These are phyloP conservation scores for Aspergillus sp. DNA, from an alignment of 2,329 filamentous ascomycete genomes.

Conservation along the genomic window DNA sequence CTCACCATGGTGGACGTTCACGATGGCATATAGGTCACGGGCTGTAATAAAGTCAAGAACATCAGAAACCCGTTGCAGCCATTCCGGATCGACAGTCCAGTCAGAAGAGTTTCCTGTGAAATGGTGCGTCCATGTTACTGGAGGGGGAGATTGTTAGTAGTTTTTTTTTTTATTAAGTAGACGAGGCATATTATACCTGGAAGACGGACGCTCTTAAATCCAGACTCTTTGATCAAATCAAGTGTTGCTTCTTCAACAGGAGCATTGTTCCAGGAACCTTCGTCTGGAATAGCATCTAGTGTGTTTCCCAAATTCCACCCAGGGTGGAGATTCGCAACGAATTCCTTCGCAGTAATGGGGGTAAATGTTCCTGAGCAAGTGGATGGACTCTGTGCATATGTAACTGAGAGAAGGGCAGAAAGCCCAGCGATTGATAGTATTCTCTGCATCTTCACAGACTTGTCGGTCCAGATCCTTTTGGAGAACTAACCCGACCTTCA, in stretches of 20 bases:
- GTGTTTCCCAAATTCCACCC: conserved; percentile 65
- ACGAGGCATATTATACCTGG: conserved; percentile 33
- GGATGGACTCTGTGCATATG: conserved; percentile 13
- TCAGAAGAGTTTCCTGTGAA: conserved; percentile 51
- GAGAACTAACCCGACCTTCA: neutral
- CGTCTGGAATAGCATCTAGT: conserved; percentile 56
- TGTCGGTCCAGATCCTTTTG: neutral
- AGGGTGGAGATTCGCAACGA: conserved; percentile 51
- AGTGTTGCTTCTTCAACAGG: conserved; percentile 53
- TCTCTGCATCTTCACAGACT: conserved; percentile 13
- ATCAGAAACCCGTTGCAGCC: conserved; percentile 58
- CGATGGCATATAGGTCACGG: conserved; percentile 53
- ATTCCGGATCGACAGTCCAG: conserved; percentile 55
- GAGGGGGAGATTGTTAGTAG: conserved; percentile 1
- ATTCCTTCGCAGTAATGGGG: conserved; percentile 48
- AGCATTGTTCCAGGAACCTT: conserved; percentile 61
- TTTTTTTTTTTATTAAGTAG: neutral
- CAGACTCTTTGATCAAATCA: conserved; percentile 51
- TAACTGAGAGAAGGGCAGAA: conserved; percentile 6
- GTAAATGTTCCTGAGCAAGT: conserved; percentile 46
- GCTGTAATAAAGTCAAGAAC: conserved; percentile 58
- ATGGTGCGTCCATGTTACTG: conserved; percentile 60
- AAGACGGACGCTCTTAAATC: conserved; percentile 60
- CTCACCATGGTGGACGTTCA: conserved; percentile 58
- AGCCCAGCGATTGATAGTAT: conserved; percentile 10